Conservation (phyloP, 768 basidiomycete genomes). For the Boletus rubescentipes region DNA sequence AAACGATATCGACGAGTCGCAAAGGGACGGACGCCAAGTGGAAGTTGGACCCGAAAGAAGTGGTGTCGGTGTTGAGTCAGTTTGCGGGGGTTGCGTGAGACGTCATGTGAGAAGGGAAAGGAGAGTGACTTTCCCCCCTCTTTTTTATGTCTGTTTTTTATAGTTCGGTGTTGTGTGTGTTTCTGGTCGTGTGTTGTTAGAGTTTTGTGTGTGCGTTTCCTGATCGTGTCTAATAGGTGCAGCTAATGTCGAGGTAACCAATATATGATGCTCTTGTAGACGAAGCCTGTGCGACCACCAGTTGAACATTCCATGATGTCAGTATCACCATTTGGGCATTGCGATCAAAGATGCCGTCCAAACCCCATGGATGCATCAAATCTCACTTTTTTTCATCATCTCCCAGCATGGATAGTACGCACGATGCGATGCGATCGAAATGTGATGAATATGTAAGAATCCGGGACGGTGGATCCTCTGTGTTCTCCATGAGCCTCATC, state of each 20-base stretch:
- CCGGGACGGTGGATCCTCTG: too few relatives aligned
- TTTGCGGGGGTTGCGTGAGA: conserved; percentile 6
- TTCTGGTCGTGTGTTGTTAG: background rate
- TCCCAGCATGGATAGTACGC: too few relatives aligned
- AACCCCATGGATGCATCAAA: too few relatives aligned
- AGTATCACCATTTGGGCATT: background rate
- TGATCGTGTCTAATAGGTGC: too few relatives aligned
- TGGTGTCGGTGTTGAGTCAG: conserved; percentile 32
- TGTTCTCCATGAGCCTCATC: too few relatives aligned
- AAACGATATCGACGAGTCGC: conserved; percentile 69
- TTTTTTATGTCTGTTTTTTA: background rate
- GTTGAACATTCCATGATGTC: too few relatives aligned
- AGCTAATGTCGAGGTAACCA: background rate
- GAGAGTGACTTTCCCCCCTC: background rate
- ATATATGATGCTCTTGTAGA: too few relatives aligned
- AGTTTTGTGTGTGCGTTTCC: background rate
- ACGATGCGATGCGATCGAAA: too few relatives aligned
- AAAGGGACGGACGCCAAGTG: conserved; percentile 82
- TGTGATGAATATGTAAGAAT: too few relatives aligned
- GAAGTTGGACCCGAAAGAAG: conserved; percentile 44
- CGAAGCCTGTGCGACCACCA: too few relatives aligned
- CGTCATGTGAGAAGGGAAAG: background rate
- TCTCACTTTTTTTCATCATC: too few relatives aligned
- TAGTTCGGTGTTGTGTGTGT: background rate
- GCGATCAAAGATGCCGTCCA: background rate